phyloP scores from a whole-genome alignment of 495 filamentous ascomycete species.

The Neurospora sp. region DNA sequence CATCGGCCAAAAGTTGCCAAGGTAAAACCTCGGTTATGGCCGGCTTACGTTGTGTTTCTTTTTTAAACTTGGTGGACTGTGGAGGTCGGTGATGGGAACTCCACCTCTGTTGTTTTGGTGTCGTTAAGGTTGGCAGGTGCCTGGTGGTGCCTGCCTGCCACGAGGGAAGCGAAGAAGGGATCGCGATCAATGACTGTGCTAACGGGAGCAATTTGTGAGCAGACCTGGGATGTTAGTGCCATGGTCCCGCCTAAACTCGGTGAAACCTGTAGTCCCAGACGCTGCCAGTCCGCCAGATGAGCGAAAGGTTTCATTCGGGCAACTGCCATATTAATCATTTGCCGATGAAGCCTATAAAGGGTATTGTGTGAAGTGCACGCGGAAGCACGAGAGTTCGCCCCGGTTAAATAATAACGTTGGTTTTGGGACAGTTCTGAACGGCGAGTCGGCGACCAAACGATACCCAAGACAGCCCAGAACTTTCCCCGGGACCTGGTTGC shows the following conservation, averaged over 20 bases:
- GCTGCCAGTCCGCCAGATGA: neutral
- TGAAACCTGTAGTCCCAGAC: neutral
- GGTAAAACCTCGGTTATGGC: neutral
- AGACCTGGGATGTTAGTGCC: too few relatives aligned
- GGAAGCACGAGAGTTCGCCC: neutral
- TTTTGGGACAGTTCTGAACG: neutral
- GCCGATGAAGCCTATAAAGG: neutral
- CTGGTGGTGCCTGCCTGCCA: neutral
- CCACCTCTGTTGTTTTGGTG: neutral
- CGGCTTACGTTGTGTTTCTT: neutral
- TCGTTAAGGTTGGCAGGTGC: neutral
- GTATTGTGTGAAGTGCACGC: neutral
- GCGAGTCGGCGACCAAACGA: neutral
- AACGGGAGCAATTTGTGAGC: neutral
- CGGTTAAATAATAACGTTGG: neutral
- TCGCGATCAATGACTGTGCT: neutral
- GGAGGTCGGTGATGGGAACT: neutral
- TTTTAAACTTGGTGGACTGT: neutral
- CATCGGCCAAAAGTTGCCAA: neutral
- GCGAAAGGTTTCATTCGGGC: neutral
- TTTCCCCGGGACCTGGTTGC: neutral
- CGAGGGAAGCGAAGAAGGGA: neutral
- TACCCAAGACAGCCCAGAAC: neutral
- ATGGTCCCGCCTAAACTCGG: too few relatives aligned
- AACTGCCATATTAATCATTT: neutral